These are phyloP conservation scores for Trichoderma brevicompactum DNA, from an alignment of 2,329 filamentous ascomycete species.

Conservation along the genomic window DNA sequence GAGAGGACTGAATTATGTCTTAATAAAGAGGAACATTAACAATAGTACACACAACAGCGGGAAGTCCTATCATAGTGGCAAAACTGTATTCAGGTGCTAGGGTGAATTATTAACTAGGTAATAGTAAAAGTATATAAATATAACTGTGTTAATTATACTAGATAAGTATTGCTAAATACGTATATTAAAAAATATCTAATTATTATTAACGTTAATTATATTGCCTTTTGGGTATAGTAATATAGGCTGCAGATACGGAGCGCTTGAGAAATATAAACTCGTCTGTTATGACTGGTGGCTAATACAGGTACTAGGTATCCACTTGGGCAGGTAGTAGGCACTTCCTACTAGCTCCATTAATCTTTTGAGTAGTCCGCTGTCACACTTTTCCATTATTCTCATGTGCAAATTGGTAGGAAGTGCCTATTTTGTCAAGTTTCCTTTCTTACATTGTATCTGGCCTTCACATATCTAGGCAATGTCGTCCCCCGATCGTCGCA, in stretches of 20 bases:
- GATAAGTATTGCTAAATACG: neutral
- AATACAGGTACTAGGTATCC: no score
- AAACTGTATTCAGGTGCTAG: neutral
- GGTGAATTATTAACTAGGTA: no score
- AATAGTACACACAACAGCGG: conserved; percentile 6
- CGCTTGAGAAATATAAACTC: no score
- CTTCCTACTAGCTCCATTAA: neutral
- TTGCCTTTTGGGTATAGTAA: no score
- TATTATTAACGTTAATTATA: neutral
- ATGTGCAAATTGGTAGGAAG: neutral
- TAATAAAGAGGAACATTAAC: conserved; percentile 7
- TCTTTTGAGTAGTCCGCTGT: neutral
- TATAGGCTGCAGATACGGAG: no score
- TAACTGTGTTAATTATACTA: no score
- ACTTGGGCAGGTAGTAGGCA: no score
- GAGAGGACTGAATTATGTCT: conserved; percentile 5
- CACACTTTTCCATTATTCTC: neutral
- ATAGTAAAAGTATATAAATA: no score
- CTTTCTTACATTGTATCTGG: conserved; percentile 1
- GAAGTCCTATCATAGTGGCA: neutral
- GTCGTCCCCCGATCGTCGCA: conserved; percentile 48
- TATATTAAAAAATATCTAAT: neutral
- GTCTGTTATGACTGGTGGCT: no score
- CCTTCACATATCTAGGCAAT: conserved; percentile 34
- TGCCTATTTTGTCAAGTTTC: neutral